Base-by-base conservation (phyloP, 257 asterid genomes). In the Solanum ahanhuiri region DNA sequence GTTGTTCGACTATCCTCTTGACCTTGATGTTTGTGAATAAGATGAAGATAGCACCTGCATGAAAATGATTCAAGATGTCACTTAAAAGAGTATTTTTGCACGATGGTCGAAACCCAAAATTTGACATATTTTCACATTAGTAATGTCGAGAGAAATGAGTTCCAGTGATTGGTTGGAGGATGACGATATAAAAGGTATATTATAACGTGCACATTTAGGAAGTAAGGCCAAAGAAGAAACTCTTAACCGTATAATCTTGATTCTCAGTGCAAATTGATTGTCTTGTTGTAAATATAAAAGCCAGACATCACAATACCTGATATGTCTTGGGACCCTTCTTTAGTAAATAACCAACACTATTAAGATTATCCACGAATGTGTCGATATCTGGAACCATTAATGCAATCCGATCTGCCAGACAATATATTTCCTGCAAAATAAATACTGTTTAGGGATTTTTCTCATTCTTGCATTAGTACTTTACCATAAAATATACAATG, bases 241-340 rank as follows among this genome's bases (percentile, higher is more conserved):
- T 64, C 72, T 66, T 17, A 41, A 23, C 58, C 15, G 11, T 79
- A 79, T 25, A 25, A 25, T 2, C n/a, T 25, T 23, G 9, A 31
- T 79, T 20, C 35, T 12, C 41, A 2, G 33, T 54, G 84, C 83
- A 66, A 82, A 22, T 76, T 76, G 83, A 6, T 43, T 76, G 3
- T 76, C 34, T 39, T 15, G n/a, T n/a, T n/a, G 60, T n/a, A 76
- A 39, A 3, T 76, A 76, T 23, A 23, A 41, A 76, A 14, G 20
- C 82, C 5, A 75, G 69, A 43, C 23, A 57, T 66, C 39, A 35
- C 17, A 45, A 60, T 91, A 94, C 99, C 99, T 96, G 99, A 88
- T 95, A 96, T 60, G 95, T 94, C 92, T 92, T 96, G 51, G 98
- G 95, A 76, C 98, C 99, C 90, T 95, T 95, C 94, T 96, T 96